Conservation (phyloP, 177 flowering plant genomes). For the Vitis hybrid region DNA sequence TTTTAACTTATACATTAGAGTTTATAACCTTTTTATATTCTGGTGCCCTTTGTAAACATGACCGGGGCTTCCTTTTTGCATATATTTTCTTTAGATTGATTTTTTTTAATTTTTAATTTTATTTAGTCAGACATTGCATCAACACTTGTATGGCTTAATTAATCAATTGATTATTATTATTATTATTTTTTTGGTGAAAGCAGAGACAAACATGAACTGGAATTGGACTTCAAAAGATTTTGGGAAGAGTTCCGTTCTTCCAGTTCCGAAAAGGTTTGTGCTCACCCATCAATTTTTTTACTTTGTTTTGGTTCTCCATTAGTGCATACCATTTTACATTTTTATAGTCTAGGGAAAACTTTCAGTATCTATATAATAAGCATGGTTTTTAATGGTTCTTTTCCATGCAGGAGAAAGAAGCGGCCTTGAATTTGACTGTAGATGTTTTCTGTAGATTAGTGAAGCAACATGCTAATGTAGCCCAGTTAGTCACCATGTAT, state of each 20-base stretch:
- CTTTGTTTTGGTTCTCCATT: neutral
- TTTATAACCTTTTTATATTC: no score
- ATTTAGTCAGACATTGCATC: no score
- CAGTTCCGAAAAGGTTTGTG: slow-evolving; percentile 83
- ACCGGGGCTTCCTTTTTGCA: no score
- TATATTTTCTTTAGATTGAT: no score
- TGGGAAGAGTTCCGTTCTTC: slow-evolving; percentile 99
- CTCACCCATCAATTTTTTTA: neutral
- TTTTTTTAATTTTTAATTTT: no score
- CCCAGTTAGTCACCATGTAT: slow-evolving; percentile 85
- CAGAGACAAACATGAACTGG: slow-evolving; percentile 94
- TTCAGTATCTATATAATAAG: neutral
- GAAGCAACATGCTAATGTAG: slow-evolving; percentile 83
- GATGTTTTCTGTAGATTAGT: slow-evolving; percentile 97
- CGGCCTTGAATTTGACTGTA: slow-evolving; percentile 84
- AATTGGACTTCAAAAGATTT: slow-evolving; percentile 95
- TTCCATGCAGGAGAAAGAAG: slow-evolving; percentile 95
- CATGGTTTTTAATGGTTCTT: slow-evolving; percentile 21
- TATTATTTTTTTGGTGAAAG: slow-evolving; percentile 14
- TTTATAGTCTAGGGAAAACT: neutral
- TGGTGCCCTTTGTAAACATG: no score
- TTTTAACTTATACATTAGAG: no score
- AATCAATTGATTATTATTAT: neutral
- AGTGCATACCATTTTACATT: neutral
- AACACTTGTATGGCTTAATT: no score